Base-by-base conservation (phyloP, 352 stramenopile species). In the Pythium insidiosum region DNA sequence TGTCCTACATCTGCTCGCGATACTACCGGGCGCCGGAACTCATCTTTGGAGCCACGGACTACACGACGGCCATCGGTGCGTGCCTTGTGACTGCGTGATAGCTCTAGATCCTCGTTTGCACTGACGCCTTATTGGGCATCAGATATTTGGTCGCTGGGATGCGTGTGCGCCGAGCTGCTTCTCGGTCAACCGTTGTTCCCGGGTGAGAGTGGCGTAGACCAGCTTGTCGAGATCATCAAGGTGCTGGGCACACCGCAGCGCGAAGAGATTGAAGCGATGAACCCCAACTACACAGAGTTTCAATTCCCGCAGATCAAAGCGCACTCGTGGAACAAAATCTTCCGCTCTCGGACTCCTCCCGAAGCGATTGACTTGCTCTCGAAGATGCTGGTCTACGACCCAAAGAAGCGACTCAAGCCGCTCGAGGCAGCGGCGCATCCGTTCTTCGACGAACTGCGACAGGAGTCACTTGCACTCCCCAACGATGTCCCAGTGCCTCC, bases 191-290 rank as follows among this genome's bases (percentile, higher is more conserved):
- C 97, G 11, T 75, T 99, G 35, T 99, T 99, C 63, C 96, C 96
- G 4, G 97, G 97, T 6, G 96, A 99, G 53, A 98, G 88, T 24
- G 96, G 96, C 26, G 97, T 99, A 16, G 97, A 99, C 60, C 97
- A 99, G 68, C 73, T 99, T 26, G 96, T 99, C 5, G 97, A 99
- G 67, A 99, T 99, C 54, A 99, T 99, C 69, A 99, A 99, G 61
- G 84, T 99, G 13, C 69, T 99, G 15, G 97, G 97, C 26, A 99
- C 96, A 22, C 97, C 97, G 6, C 97, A 97, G 46, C 80, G 95
- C 31, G 95, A 99, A 61, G 94, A 99, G 68, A 99, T 99, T 34
- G 72, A 94, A 54, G 85, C 88, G 18, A 99, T 99, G 96, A 99
- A 99, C 66, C 96, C 94, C 5, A 98, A 98, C 63, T 99, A 99